Conservation (phyloP, 345 rosid genomes). For the Salix koriyanagi region DNA sequence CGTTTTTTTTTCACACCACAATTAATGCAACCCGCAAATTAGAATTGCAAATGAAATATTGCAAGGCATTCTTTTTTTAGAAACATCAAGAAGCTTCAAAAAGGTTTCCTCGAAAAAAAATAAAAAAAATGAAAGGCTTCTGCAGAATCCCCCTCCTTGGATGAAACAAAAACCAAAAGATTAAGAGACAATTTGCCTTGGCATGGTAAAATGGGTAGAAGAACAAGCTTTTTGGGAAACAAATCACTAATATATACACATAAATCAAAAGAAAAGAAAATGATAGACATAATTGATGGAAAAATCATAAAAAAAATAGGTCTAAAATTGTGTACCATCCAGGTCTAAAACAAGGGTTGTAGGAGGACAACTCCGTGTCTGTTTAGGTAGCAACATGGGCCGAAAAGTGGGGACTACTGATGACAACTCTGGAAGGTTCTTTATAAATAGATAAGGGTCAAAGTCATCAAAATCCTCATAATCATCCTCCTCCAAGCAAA, state of each 20-base stretch:
- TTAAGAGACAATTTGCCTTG: background rate
- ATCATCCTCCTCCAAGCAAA: conserved; percentile 65
- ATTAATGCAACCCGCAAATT: background rate
- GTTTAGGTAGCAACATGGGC: conserved; percentile 77
- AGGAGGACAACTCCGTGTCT: conserved; percentile 94
- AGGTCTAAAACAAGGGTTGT: conserved; percentile 91
- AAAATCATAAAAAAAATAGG: background rate
- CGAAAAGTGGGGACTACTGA: conserved; percentile 88
- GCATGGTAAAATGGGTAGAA: background rate
- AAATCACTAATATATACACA: background rate
- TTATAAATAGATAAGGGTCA: conserved; percentile 87
- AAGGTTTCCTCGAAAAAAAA: background rate
- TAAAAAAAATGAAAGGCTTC: background rate
- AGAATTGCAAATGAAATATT: background rate
- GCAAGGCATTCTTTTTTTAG: background rate
- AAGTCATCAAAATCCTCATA: conserved; percentile 81
- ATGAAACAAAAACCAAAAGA: background rate
- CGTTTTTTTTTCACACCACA: background rate
- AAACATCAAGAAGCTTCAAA: background rate
- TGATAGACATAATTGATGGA: background rate
- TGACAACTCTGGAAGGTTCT: conserved; percentile 82
- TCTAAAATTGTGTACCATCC: conserved; percentile 56
- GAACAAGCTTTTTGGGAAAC: background rate
- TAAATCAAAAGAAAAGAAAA: conserved; percentile 1
- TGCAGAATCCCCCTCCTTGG: background rate